phyloP scores from a whole-genome alignment of 257 asterid species.

The Petunia axillaris region DNA sequence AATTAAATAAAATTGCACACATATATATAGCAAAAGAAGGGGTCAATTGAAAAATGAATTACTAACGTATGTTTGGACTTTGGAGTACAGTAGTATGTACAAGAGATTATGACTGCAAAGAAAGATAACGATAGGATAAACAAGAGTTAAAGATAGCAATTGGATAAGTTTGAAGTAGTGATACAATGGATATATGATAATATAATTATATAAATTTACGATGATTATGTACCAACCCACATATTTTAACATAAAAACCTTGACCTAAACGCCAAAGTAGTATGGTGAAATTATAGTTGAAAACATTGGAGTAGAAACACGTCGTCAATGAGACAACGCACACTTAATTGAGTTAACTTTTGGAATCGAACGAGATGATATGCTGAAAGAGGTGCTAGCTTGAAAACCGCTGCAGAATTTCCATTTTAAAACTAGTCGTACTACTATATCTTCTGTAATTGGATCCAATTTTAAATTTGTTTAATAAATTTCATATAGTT shows the following conservation, averaged over 20 bases:
- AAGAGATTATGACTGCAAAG: background rate
- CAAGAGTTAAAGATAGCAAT: background rate
- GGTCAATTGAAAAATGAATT: no score
- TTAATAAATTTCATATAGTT: background rate
- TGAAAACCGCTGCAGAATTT: no score
- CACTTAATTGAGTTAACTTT: background rate
- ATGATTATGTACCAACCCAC: background rate
- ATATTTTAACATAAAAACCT: background rate
- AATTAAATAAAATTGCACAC: no score
- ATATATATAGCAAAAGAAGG: no score
- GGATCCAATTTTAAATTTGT: background rate
- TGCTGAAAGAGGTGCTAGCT: no score
- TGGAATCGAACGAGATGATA: background rate
- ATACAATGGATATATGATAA: background rate
- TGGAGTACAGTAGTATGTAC: no score
- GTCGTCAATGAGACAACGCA: background rate
- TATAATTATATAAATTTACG: background rate
- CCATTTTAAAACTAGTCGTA: background rate
- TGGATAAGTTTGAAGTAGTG: background rate
- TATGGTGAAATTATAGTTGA: background rate
- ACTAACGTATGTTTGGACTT: no score
- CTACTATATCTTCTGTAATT: background rate
- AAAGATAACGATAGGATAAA: background rate
- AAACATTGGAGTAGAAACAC: background rate
- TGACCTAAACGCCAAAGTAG: background rate